A percentile compares a stretch with the other conserved stretches of the same genome.
phyloP scores from a whole-genome alignment of 352 stramenopile species.

The Phytophthora multivora region DNA sequence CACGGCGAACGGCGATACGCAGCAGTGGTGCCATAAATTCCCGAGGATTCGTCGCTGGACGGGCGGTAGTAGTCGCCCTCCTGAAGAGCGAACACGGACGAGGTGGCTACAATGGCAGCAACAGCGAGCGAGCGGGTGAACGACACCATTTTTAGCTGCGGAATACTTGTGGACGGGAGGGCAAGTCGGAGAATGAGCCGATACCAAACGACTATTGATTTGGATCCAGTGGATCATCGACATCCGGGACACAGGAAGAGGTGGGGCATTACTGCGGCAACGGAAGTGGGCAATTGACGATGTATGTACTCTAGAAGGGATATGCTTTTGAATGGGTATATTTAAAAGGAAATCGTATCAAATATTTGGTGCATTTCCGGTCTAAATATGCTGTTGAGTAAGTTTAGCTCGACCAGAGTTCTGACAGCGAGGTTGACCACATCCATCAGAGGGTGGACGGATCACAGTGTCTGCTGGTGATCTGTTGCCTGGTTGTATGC shows the following conservation, averaged over 20 bases:
- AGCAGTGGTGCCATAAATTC: slow-evolving; percentile 27
- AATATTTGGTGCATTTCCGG: no score
- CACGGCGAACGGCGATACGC: slow-evolving; percentile 42
- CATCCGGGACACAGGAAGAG: slow-evolving; percentile 9
- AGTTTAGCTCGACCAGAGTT: background rate
- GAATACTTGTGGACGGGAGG: slow-evolving; percentile 2
- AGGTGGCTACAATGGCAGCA: slow-evolving; percentile 6
- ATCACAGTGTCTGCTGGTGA: slow-evolving; percentile 4
- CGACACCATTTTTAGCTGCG: slow-evolving; percentile 7
- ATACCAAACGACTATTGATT: slow-evolving; percentile 9
- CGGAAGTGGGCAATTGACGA: background rate
- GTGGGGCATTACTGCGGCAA: slow-evolving; percentile 19
- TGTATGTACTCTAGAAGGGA: background rate
- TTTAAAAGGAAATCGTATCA: no score
- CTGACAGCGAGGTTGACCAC: background rate
- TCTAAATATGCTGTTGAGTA: background rate
- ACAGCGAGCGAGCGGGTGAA: slow-evolving; percentile 9
- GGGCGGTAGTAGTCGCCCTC: slow-evolving; percentile 38
- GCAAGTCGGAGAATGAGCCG: slow-evolving; percentile 32
- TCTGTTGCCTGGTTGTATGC: slow-evolving; percentile 2
- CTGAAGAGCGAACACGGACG: slow-evolving; percentile 15
- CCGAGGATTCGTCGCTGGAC: slow-evolving; percentile 20
- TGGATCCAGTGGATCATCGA: background rate
- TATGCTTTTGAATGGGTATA: background rate
- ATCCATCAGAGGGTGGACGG: slow-evolving; percentile 8